Evolutionary conservation across 2,329 filamentous ascomycete genomes (phyloP), one percentile per base, ranked within the genome.

Genomic region (Zalaria obscura): DNA sequence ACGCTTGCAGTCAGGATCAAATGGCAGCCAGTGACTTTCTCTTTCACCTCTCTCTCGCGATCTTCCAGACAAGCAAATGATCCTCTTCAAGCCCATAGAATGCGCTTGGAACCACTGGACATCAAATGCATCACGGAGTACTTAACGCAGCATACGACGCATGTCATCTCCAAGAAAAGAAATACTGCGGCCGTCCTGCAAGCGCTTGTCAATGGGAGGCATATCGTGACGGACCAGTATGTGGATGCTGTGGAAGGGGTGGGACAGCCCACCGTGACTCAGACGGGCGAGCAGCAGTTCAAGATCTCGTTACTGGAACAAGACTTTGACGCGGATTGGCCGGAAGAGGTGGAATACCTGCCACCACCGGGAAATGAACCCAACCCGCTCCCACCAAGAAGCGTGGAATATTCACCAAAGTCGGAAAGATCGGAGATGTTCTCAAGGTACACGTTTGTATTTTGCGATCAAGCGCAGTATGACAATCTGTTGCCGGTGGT

Each of bases 141-240:
- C 58, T 65, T 83, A 25, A 64, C 72, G 26, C 70, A 66, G 10
- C 65, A 73, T 27, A 95, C 89, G 0, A 94, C 89, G 0, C 88
- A 96, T 59, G 82, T 93, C 7, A 78, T 96, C 29, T 79, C 85
- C 5, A 83, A 78, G 58, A 95, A 93, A 62, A 75, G 91, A 38
- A 98, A 96, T 58, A 89, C 86, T 0, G 75, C 88, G 0, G 87
- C 86, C 49, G 85, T 84, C 0, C 68, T 98, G 2, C 86, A 93
- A 55, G 89, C 85, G 2, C 68, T 98, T 6, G 79, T 95, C 32
- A 83, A 87, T 52, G 86, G 76, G 9, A 81, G 74, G 58, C 76
- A 78, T 50, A 79, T 96, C 35, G 86, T 96, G 7, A 76, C 76
- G 3, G 70, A 74, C 31, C 66, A 73, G 0, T 96, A 83, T 50